Evolutionary conservation across 441 rosid species (phyloP).

Genomic region (Erodium texanum): DNA sequence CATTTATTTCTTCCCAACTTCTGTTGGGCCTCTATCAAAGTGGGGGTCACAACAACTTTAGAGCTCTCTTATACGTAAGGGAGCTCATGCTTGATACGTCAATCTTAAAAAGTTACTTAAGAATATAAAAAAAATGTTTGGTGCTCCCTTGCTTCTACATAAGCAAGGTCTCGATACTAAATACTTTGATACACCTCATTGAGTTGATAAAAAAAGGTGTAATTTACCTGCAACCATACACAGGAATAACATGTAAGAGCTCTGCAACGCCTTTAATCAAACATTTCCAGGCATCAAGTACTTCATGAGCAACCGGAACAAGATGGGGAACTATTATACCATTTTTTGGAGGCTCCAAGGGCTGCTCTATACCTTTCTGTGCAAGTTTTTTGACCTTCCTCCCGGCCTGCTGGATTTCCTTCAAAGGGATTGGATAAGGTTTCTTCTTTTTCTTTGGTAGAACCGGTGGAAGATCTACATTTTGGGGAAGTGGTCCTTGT

Average conservation of each 20-base stretch:
- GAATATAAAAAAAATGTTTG: no score
- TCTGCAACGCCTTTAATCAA: constrained; percentile 71
- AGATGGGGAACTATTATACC: constrained; percentile 68
- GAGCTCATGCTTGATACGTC: no score
- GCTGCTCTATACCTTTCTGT: constrained; percentile 70
- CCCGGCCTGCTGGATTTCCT: constrained; percentile 51
- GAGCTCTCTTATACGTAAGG: no score
- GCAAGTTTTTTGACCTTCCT: constrained; percentile 67
- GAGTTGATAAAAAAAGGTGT: not conserved
- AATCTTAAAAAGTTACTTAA: no score
- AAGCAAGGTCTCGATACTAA: no score
- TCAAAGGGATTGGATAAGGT: constrained; percentile 66
- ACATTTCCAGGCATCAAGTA: constrained; percentile 69
- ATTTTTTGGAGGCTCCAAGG: constrained; percentile 72
- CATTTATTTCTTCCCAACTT: no score
- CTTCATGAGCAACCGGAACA: constrained; percentile 67
- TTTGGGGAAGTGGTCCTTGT: constrained; percentile 38
- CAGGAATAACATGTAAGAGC: constrained; percentile 64
- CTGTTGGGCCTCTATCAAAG: no score
- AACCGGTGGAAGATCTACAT: constrained; percentile 64
- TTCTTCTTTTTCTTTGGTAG: constrained; percentile 78
- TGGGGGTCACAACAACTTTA: no score
- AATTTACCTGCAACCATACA: constrained; percentile 65
- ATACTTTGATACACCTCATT: no score
- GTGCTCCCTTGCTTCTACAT: no score